Evolutionary conservation across 345 rosid species (phyloP).

Genomic region (Moricandia moricandioides): DNA sequence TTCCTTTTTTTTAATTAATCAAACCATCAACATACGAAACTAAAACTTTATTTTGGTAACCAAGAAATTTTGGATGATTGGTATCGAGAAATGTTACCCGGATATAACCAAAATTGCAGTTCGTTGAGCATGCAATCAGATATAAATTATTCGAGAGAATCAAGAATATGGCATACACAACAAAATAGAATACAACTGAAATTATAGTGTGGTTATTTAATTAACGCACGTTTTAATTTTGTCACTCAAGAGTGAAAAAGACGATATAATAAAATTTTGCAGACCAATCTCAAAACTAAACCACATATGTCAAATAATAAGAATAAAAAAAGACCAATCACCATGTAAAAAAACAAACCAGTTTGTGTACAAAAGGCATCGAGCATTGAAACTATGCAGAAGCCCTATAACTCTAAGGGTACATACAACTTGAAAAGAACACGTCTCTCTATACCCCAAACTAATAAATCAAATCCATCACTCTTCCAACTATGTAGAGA

Average conservation of each 20-base stretch:
- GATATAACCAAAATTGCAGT: no score
- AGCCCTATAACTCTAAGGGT: conserved; percentile 15
- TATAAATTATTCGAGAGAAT: no score
- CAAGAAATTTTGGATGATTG: no score
- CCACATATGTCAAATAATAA: background rate
- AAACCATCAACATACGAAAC: no score
- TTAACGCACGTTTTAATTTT: background rate
- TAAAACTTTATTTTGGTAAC: no score
- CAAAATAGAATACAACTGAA: background rate
- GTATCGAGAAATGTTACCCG: no score
- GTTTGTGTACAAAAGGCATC: conserved; percentile 15
- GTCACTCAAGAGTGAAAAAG: background rate
- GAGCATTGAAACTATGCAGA: background rate
- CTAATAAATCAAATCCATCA: conserved; percentile 19
- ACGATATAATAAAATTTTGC: background rate
- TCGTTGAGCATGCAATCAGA: no score
- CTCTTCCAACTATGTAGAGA: conserved; percentile 6
- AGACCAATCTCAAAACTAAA: conserved; percentile 1
- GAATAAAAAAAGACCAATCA: background rate
- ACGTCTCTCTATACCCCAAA: conserved; percentile 13
- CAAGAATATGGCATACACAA: background rate
- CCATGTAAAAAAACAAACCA: conserved; percentile 4
- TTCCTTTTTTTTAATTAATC: no score
- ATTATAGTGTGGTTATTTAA: background rate
- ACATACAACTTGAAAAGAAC: conserved; percentile 23